Conservation (phyloP, 2,329 filamentous ascomycete species). For the Byssoonygena ceratinophila region DNA sequence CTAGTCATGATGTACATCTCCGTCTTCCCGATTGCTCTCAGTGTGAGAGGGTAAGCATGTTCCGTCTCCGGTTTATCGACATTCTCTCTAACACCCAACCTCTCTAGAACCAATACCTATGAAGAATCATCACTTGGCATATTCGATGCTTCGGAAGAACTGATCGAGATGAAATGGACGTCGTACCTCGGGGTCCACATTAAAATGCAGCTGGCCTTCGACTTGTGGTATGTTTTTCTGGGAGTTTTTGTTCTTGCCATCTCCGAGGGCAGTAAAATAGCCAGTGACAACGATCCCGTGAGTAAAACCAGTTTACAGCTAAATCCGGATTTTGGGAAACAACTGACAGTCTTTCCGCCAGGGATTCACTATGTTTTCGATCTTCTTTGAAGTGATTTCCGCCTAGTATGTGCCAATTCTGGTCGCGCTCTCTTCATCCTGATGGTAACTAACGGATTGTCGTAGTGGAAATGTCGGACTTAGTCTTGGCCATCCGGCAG, state of each 20-base stretch:
- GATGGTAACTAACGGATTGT: not conserved
- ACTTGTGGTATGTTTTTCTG: constrained; percentile 54
- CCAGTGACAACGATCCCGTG: constrained; percentile 21
- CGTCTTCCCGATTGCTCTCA: constrained; percentile 89
- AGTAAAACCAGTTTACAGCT: not conserved
- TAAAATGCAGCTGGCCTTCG: constrained; percentile 53
- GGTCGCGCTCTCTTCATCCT: not conserved
- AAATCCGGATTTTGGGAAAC: not conserved
- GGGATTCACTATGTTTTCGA: constrained; percentile 16
- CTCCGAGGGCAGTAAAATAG: constrained; percentile 39
- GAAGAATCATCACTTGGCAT: constrained; percentile 55
- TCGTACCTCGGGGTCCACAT: constrained; percentile 46
- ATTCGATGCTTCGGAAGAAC: constrained; percentile 29
- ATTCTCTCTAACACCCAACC: not conserved
- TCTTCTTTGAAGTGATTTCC: constrained; percentile 38
- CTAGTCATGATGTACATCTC: constrained; percentile 99
- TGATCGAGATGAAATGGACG: constrained; percentile 23
- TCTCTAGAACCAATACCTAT: constrained; percentile 48
- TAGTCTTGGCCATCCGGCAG: constrained; percentile 26
- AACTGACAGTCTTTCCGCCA: not conserved
- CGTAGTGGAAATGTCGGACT: constrained; percentile 28
- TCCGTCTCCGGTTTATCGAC: not conserved
- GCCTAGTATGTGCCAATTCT: constrained; percentile 27
- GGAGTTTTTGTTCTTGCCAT: constrained; percentile 42
- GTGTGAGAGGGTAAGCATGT: constrained; percentile 51